A percentile compares a stretch with the other conserved stretches of the same genome.
phyloP scores from a whole-genome alignment of 2,329 filamentous ascomycete species.

The Pseudophaeomoniella oleicola region DNA sequence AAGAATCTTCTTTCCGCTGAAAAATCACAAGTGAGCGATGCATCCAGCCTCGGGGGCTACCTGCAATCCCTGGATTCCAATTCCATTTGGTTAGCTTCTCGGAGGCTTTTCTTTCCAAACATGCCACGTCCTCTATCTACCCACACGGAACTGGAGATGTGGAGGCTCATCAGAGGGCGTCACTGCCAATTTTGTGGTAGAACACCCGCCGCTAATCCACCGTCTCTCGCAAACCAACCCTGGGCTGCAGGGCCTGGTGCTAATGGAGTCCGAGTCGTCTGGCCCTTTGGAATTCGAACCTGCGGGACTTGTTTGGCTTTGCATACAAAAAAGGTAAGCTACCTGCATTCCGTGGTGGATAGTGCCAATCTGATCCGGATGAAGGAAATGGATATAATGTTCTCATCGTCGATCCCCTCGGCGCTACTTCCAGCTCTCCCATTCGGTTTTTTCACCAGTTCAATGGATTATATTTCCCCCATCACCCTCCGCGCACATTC shows the following conservation, averaged over 20 bases:
- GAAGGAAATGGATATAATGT: conserved; percentile 56
- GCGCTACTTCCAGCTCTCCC: conserved; percentile 54
- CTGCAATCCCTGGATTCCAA: conserved; percentile 39
- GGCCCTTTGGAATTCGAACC: conserved; percentile 53
- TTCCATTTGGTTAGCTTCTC: conserved; percentile 55
- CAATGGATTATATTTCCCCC: conserved; percentile 45
- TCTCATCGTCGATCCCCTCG: conserved; percentile 46
- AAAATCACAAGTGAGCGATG: conserved; percentile 17
- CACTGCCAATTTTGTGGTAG: conserved; percentile 56
- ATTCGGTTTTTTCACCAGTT: conserved; percentile 49
- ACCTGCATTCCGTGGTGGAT: conserved; percentile 8
- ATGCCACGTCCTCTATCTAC: conserved; percentile 54
- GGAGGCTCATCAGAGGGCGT: conserved; percentile 49
- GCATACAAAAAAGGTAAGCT: conserved; percentile 52
- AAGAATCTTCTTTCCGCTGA: conserved; percentile 41
- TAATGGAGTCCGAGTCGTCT: conserved; percentile 48
- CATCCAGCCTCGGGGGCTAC: conserved; percentile 17
- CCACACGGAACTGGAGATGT: conserved; percentile 61
- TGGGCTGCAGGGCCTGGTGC: conserved; percentile 49
- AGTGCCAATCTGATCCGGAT: conserved; percentile 12
- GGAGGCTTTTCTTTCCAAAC: conserved; percentile 48
- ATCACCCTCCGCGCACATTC: conserved; percentile 37
- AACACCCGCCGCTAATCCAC: conserved; percentile 9
- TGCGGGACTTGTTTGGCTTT: conserved; percentile 53
- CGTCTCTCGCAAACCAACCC: conserved; percentile 20